Base-by-base conservation (phyloP, 352 stramenopile genomes). In the Peronospora destructor region DNA sequence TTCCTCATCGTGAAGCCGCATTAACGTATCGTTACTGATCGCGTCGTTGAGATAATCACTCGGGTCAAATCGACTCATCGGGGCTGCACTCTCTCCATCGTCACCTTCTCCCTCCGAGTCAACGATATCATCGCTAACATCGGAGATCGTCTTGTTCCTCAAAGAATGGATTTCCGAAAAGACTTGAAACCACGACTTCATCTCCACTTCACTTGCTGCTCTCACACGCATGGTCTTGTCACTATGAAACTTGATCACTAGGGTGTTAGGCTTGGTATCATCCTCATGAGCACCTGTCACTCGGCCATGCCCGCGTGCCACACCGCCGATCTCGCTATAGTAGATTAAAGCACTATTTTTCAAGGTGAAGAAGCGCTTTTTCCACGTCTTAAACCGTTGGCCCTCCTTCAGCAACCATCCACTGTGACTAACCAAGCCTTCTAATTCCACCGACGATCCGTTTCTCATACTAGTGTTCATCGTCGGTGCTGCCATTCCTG, bases 361-460 rank as follows among this genome's bases (percentile, higher is more conserved):
- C 45, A 86, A 55, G 8, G 75, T 85, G 33, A 91, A 91, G 47
- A 80, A 91, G 2, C 77, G 68, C 13, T 52, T 57, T 54, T 87
- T 91, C 80, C 80, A 91, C 6, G 69, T 88, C 69, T 84, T 87
- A 54, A 87, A 84, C 1, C 60, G 64, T 26, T 78, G 71, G 0
- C 80, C 77, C 65, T 91, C 80, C 45, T 87, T 88, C 53, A 85
- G 68, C 14, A 91, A 62, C 76, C 77, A 91, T 0, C 80, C 80
- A 53, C 69, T 87, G 46, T 77, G 61, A 10, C 52, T 53, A 23
- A 48, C 35, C 9, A 46, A 51, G 1, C 32, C 32, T 45, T 65
- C 67, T 8, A 59, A 51, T 14, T 75, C 57, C 6, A 49, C 38
- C 45, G 35, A 57, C n/a, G 37, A 49, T 48, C 43, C 40, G 6